Conservation (phyloP, 108 stramenopile species). For the Epipyxis sp. region DNA sequence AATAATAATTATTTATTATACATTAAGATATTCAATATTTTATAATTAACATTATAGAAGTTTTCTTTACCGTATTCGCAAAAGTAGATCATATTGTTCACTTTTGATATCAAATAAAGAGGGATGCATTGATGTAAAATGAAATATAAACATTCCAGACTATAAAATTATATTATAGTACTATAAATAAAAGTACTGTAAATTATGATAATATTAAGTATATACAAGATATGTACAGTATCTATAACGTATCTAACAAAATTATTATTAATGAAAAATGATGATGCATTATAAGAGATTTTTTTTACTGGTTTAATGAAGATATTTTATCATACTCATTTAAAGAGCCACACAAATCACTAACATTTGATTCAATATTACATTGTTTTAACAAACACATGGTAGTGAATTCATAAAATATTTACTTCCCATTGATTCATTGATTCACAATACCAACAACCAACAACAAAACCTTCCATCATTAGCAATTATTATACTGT, state of each 20-base stretch:
- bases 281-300: too few relatives aligned
- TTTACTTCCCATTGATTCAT: not conserved
- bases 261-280: not conserved
- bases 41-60: not conserved
- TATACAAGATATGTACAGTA: not conserved
- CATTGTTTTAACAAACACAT: constrained; percentile 1
- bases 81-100: not conserved
- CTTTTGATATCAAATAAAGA: constrained; percentile 10
- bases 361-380: not conserved
- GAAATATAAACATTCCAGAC: not conserved
- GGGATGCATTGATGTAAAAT: not conserved
- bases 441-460: too few relatives aligned
- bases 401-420: not conserved
- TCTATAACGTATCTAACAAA: not conserved
- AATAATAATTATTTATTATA: not conserved
- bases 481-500: too few relatives aligned
- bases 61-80: not conserved
- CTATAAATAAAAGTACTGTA: not conserved
- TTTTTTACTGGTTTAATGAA: not conserved
- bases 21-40: not conserved
- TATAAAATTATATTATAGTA: not conserved
- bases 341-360: not conserved
- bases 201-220: not conserved
- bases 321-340: not conserved
- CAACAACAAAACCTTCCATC: too few relatives aligned